phyloP scores from a whole-genome alignment of 495 filamentous ascomycete species.

The Thermothielavioides terrestris region DNA sequence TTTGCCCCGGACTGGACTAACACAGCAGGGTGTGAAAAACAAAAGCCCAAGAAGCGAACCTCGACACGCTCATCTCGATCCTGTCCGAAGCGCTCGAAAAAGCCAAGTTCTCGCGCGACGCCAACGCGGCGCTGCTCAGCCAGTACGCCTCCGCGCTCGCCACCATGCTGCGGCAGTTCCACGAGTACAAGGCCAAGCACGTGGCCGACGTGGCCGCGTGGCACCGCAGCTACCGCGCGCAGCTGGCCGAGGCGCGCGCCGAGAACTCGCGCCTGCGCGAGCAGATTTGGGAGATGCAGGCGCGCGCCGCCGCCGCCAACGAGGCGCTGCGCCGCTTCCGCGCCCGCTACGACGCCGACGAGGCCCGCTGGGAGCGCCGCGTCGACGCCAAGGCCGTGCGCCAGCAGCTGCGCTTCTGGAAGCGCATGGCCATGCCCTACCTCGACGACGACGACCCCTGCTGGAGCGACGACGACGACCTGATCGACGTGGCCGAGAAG shows the following conservation, averaged over 20 bases:
- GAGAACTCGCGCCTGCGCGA: slow-evolving; percentile 48
- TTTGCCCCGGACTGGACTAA: too few species aligned
- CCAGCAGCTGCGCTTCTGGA: slow-evolving; percentile 48
- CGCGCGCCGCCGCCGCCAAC: slow-evolving; percentile 42
- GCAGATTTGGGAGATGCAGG: slow-evolving; percentile 50
- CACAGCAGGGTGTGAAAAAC: too few species aligned
- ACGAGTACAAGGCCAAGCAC: slow-evolving; percentile 46
- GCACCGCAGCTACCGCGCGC: slow-evolving; percentile 48
- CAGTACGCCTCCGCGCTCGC: slow-evolving; percentile 40
- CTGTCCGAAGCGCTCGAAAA: slow-evolving; percentile 46
- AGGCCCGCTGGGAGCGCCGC: slow-evolving; percentile 36
- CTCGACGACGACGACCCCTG: slow-evolving; percentile 41
- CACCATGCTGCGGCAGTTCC: slow-evolving; percentile 44
- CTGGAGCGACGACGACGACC: slow-evolving; percentile 49
- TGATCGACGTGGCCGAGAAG: slow-evolving; percentile 47
- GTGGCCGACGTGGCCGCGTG: slow-evolving; percentile 43
- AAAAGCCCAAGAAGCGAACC: slow-evolving; percentile 41
- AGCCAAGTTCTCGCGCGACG: slow-evolving; percentile 40
- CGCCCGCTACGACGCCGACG: slow-evolving; percentile 39
- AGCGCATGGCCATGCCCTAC: slow-evolving; percentile 46
- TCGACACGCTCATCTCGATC: slow-evolving; percentile 44
- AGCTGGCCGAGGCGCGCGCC: slow-evolving; percentile 48
- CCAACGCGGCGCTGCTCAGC: slow-evolving; percentile 43
- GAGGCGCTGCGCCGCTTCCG: slow-evolving; percentile 41
- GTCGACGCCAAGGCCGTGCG: slow-evolving; percentile 34